Conservation (phyloP, 345 rosid species). For the Pseudoturritis turrita region DNA sequence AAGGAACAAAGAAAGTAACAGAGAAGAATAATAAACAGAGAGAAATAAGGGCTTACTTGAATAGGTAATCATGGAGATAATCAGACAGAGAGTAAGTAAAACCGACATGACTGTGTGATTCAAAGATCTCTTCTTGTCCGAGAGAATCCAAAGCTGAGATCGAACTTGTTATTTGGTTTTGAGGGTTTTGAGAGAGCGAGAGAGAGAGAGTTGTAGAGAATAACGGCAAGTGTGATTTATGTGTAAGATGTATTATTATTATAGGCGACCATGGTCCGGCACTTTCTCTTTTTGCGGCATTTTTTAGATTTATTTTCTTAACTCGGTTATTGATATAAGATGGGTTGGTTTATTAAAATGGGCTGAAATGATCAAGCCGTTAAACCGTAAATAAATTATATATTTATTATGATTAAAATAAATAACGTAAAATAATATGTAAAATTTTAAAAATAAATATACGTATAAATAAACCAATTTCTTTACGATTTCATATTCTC, state of each 20-base stretch:
- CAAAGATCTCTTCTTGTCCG: not conserved
- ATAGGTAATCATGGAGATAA: conserved; percentile 56
- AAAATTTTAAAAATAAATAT: no score
- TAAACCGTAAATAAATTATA: no score
- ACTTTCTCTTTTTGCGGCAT: conserved; percentile 1
- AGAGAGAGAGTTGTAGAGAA: conserved; percentile 25
- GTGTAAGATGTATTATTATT: not conserved
- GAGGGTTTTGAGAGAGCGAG: conserved; percentile 13
- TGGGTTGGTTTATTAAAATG: no score
- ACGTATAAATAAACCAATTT: no score
- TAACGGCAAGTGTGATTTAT: conserved; percentile 25
- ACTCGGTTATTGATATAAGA: no score
- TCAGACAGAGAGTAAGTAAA: conserved; percentile 42
- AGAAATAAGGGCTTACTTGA: conserved; percentile 50
- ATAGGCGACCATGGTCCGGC: conserved; percentile 21
- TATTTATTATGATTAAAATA: no score
- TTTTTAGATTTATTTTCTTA: not conserved
- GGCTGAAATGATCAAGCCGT: no score
- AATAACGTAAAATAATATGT: no score
- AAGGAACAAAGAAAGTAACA: not conserved
- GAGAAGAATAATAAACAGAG: conserved; percentile 7
- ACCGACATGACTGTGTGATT: conserved; percentile 44
- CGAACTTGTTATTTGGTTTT: not conserved
- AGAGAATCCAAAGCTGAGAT: not conserved
- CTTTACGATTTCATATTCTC: no score